Base-by-base conservation (phyloP, 2,329 filamentous ascomycete species). In the Cladosporium sp. region DNA sequence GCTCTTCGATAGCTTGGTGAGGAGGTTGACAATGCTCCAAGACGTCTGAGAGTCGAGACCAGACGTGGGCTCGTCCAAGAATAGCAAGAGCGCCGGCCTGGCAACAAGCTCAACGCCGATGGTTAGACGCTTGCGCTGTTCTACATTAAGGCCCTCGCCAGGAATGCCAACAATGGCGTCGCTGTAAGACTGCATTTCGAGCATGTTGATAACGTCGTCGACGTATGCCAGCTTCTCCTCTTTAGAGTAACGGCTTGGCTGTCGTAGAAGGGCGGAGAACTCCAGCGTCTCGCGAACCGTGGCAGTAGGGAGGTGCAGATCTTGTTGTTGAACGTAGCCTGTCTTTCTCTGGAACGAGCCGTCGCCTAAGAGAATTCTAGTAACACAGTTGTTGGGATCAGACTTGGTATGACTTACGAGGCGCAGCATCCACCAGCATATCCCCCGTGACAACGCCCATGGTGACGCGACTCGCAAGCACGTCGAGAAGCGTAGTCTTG, bases 241-340 rank as follows among this genome's bases (percentile, higher is more conserved):
- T 53, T 80, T 83, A 72, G 81, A 82, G 10, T 87, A 83, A 0
- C 77, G 75, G 58, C 80, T 78, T 0, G 86, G 86, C 67, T 89
- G 87, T 10, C 85, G 81, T 2, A 88, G 80, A 73, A 85, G 76
- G n/a, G 85, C 85, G 37, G 82, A 85, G 75, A 87, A 87, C 0
- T 78, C 78, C 4, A 87, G 76, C 52, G 80, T 82, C 68, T 87
- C 85, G 1, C 83, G 80, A 7, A 87, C 84, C 0, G 86, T 87
- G 2, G 85, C 76, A 0, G 84, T 87, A 49, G 81, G 77, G 7
- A 86, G 76, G 67, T 87, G 85, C 0, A 88, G 75, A 76, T 91
- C 87, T 74, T 90, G 86, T 66, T 90, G 88, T 69, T 90, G 87
- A 8, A 88, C 87, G 69, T 90, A 90, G 0, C 88, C 88, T 0